phyloP scores from a whole-genome alignment of 2,329 filamentous ascomycete genomes.

The Helicocarpus griseus region DNA sequence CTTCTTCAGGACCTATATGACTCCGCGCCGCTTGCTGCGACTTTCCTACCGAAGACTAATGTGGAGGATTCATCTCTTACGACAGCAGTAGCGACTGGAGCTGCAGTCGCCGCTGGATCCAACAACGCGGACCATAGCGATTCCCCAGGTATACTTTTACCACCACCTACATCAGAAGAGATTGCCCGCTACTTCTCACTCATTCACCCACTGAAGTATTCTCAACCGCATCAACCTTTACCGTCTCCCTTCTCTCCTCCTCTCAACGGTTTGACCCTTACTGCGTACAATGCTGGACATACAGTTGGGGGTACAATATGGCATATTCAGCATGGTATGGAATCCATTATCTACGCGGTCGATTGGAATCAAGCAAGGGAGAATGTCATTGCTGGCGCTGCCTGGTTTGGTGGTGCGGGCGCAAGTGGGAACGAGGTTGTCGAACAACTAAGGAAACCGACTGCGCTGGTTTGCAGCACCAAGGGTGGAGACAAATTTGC shows the following conservation, averaged over 20 bases:
- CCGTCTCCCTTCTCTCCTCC: conserved; percentile 81
- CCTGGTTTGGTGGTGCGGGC: conserved; percentile 78
- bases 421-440: conserved; percentile 80
- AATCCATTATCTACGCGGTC: conserved; percentile 94
- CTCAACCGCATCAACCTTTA: conserved; percentile 84
- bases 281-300: conserved; percentile 92
- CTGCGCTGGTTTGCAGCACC: conserved; percentile 85
- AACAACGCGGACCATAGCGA: conserved; percentile 24
- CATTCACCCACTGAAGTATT: conserved; percentile 91
- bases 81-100: conserved; percentile 19
- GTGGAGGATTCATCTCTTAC: conserved; percentile 43
- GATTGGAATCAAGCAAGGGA: conserved; percentile 98
- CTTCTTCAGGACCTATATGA: conserved; percentile 86
- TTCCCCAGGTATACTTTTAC: conserved; percentile 43
- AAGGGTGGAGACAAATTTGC: conserved; percentile 64
- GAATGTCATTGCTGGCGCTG: conserved; percentile 85
- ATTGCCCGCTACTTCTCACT: conserved; percentile 86
- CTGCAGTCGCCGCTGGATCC: conserved; percentile 19
- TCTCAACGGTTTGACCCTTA: conserved; percentile 83
- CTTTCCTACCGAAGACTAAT: conserved; percentile 63
- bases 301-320: conserved; percentile 96
- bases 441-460: conserved; percentile 85
- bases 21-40: conserved; percentile 78
- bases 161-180: conserved; percentile 72
- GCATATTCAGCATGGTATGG: conserved; percentile 94